Evolutionary conservation across 768 basidiomycete species (phyloP).

Genomic region (Suillus subalutaceus): DNA sequence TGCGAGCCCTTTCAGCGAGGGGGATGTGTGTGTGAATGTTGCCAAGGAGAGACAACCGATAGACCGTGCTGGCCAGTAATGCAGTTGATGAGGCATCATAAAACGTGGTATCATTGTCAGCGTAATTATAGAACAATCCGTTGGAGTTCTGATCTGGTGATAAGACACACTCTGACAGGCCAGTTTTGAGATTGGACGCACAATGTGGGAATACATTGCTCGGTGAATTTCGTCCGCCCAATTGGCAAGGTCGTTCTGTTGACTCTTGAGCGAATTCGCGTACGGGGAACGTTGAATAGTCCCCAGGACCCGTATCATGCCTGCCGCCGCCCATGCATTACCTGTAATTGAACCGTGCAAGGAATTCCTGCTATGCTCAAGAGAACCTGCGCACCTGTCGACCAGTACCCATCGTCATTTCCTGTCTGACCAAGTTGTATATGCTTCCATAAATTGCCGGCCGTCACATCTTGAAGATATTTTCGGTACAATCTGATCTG

Average conservation of each 20-base stretch:
- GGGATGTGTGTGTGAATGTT: constrained; percentile 53
- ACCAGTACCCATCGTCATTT: constrained; percentile 76
- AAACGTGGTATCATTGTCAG: constrained; percentile 60
- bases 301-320: constrained; percentile 80
- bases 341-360: constrained; percentile 42
- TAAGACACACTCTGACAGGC: background rate
- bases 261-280: constrained; percentile 44
- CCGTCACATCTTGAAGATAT: constrained; percentile 55
- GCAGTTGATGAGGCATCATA: constrained; percentile 75
- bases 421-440: constrained; percentile 57
- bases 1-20: constrained; percentile 58
- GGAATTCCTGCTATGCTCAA: background rate
- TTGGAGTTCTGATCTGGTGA: constrained; percentile 10
- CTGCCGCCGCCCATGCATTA: constrained; percentile 88
- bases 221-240: constrained; percentile 77
- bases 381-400: constrained; percentile 55
- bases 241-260: constrained; percentile 58
- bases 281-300: constrained; percentile 70
- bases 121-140: constrained; percentile 68
- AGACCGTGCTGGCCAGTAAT: constrained; percentile 76
- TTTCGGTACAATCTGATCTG: constrained; percentile 75
- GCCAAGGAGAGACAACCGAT: constrained; percentile 63
- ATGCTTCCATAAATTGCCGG: constrained; percentile 74
- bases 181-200: constrained; percentile 35
- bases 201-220: constrained; percentile 67